Base-by-base conservation (phyloP, 2,329 filamentous ascomycete species). In the Aspergillus sp. region DNA sequence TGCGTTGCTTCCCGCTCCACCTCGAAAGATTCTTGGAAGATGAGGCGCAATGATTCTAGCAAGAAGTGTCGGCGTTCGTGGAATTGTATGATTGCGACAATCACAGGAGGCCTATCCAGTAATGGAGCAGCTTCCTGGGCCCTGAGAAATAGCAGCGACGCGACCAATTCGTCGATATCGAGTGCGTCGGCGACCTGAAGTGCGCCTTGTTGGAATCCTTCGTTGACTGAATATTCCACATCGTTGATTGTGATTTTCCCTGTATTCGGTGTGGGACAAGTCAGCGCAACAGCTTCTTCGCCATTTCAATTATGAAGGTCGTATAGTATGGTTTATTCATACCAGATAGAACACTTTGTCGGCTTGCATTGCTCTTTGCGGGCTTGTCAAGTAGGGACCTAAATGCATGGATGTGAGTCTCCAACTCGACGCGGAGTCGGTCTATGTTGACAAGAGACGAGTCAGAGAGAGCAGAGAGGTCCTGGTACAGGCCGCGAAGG, bases 141-240 rank as follows among this genome's bases (percentile, higher is more conserved):
- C 55, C 88, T 87, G 52, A 96, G 79, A 57, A 96, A 85, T 50
- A 95, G 84, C 64, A 84, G 83, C 9, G 91, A 90, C 17, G 93
- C 89, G 66, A 95, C 86, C 57, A 96, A 73, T 75, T 99, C 96
- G 76, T 99, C 93, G 52, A 99, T 81, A 68, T 96, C 88, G 61
- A 97, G 81, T 65, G 91, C 90, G 73, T 98, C 93, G 55, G 93
- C 90, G 39, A 99, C 81, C 66, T 91, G 85, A 33, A 96, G 81
- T 23, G 87, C 85, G 65, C 89, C 87, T 73, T 96, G 89, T 70
- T 93, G 87, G 75, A 99, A 98, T 61, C 91, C 87, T 56, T 90
- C 84, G 75, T 96, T 97, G 77, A 99, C 81, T 21, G 83, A 79
- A 74, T 91, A 98, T 68, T 93, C 86, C 35, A 85, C 83, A 61